These are phyloP conservation scores for Hortiboletus campestris DNA, from an alignment of 768 basidiomycete genomes.

Conservation along the genomic window DNA sequence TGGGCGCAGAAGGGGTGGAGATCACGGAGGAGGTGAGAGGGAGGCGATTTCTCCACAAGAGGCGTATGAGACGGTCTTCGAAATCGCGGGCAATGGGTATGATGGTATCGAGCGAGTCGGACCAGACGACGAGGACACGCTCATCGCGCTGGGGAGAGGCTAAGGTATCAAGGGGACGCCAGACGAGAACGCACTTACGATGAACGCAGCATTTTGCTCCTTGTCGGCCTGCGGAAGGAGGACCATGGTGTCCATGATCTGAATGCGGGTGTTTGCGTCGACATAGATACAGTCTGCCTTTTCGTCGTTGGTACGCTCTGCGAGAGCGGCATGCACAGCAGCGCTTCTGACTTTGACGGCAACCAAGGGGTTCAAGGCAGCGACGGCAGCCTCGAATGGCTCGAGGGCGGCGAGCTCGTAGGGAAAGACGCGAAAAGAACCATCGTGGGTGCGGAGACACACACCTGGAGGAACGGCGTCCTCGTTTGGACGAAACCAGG, in stretches of 20 bases:
- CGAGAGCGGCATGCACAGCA: constrained; percentile 50
- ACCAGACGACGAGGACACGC: constrained; percentile 82
- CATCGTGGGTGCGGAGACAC: constrained; percentile 47
- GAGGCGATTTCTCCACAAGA: constrained; percentile 47
- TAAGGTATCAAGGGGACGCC: not conserved
- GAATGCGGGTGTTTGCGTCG: constrained; percentile 67
- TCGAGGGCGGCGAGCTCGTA: constrained; percentile 51
- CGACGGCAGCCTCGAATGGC: constrained; percentile 54
- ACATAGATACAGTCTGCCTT: constrained; percentile 40
- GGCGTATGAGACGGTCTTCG: constrained; percentile 56
- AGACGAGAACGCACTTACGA: constrained; percentile 45
- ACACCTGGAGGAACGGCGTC: constrained; percentile 47
- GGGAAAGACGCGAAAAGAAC: constrained; percentile 54
- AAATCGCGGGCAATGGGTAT: constrained; percentile 50
- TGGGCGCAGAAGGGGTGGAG: constrained; percentile 30
- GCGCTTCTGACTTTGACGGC: constrained; percentile 53
- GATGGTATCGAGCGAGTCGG: constrained; percentile 74
- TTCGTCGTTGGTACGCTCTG: constrained; percentile 34
- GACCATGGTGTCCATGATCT: constrained; percentile 77
- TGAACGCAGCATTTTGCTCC: constrained; percentile 56
- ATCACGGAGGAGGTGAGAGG: constrained; percentile 21
- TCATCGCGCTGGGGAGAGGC: constrained; percentile 61
- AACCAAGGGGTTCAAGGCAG: constrained; percentile 52
- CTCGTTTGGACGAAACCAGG: constrained; percentile 53
- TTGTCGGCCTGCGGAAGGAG: constrained; percentile 57